Base-by-base conservation (phyloP, 352 stramenopile species). In the Globisporangium cystogenes region DNA sequence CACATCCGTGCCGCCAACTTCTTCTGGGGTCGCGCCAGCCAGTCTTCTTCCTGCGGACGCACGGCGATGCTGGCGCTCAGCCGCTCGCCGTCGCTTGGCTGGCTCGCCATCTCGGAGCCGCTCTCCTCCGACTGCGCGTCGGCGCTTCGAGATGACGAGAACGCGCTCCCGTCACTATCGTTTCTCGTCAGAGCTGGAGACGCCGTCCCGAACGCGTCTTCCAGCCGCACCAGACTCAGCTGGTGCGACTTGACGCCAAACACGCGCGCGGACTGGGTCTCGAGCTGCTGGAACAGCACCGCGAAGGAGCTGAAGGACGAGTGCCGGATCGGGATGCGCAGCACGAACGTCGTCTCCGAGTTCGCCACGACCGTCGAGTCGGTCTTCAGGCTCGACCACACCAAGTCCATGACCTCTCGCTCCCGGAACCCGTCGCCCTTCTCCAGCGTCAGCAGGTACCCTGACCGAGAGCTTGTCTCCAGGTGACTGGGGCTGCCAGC, bases 141-240 rank as follows among this genome's bases (percentile, higher is more conserved):
- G 2, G 33, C 12, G 14, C 33, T 39, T 39, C 33, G 33, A 7
- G 12, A 11, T 3, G 33, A n/a, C 14, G 33, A 39, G 3, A 39
- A 12, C 33, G 14, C 33, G 4, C 14, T 12, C 11, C 12, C 12
- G 33, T 39, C 2, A 12, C 33, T 39, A 11, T 3, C 14, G 3
- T 39, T 0, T 39, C 36, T 42, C 5, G 16, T 42, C 16, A 42
- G 36, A 20, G 36, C 36, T 14, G 16, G 12, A 3, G 36, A 42
- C 5, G 36, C 16, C 1, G 21, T 33, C 15, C 35, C n/a, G 35
- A 90, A 82, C 12, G 82, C 78, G 53, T 88, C 72, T 50, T 90
- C 76, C 23, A 87, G 59, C 7, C 74, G 76, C 15, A 72, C 76
- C 20, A 98, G 86, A 29, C 80, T 89, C 27, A 81, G 49, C 8